These are phyloP conservation scores for Trichophyton benhamiae DNA, from an alignment of 2,329 filamentous ascomycete genomes.

Conservation along the genomic window DNA sequence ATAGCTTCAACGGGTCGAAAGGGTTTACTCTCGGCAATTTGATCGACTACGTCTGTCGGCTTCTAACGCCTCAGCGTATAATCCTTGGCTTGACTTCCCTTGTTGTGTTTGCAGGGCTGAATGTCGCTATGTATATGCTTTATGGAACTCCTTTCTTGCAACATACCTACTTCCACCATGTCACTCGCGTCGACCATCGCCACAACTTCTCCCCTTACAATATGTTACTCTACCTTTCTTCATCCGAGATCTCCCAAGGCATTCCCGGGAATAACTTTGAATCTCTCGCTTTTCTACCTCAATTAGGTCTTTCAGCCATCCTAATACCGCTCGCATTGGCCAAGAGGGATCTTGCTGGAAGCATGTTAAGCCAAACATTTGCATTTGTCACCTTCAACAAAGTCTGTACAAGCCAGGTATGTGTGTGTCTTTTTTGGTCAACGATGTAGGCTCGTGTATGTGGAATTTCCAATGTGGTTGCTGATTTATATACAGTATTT, in stretches of 20 bases:
- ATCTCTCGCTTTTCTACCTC: constrained; percentile 76
- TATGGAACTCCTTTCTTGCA: constrained; percentile 72
- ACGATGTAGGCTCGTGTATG: too few species aligned
- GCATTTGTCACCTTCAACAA: constrained; percentile 98
- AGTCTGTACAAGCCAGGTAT: constrained; percentile 92
- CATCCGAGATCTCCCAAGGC: constrained; percentile 42
- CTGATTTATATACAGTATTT: constrained; percentile 57
- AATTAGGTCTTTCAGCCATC: constrained; percentile 66
- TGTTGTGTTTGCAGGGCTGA: constrained; percentile 59
- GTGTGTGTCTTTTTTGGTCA: constrained; percentile 15
- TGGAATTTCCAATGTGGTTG: too few species aligned
- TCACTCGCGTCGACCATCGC: constrained; percentile 85
- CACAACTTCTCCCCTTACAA: constrained; percentile 99
- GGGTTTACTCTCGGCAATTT: background rate
- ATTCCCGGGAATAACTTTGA: constrained; percentile 43
- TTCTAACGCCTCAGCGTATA: constrained; percentile 31
- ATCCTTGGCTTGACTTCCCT: constrained; percentile 48
- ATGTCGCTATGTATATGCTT: constrained; percentile 62
- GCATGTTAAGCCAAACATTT: constrained; percentile 91
- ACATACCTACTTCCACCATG: constrained; percentile 87
- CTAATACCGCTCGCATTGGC: constrained; percentile 64
- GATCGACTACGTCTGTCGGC: constrained; percentile 11
- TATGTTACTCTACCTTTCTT: constrained; percentile 74
- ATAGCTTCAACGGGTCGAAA: background rate
- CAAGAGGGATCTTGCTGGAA: constrained; percentile 66